phyloP scores from a whole-genome alignment of 1,284 basidiomycete species.

The Grifola frondosa region DNA sequence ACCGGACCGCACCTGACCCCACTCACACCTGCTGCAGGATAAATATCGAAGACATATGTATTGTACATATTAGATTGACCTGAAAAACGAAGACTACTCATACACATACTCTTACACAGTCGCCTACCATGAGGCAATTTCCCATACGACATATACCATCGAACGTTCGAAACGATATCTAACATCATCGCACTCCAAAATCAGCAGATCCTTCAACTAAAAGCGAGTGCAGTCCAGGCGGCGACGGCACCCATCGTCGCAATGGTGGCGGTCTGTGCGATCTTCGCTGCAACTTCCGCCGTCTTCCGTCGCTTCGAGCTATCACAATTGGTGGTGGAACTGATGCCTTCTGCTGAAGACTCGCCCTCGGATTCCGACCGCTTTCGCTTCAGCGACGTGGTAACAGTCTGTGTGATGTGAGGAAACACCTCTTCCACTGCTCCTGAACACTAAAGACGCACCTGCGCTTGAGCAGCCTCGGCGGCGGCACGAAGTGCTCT shows the following conservation, averaged over 20 bases:
- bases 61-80: too few species aligned
- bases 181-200: too few species aligned
- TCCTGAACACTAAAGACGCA: slow-evolving; percentile 6
- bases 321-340: neutral
- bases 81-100: too few species aligned
- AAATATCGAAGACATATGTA: too few species aligned
- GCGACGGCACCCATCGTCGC: slow-evolving; percentile 63
- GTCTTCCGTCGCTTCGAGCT: slow-evolving; percentile 45
- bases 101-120: too few species aligned
- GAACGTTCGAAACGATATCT: too few species aligned
- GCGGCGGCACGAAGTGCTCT: slow-evolving; percentile 31
- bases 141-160: too few species aligned
- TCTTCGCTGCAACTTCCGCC: slow-evolving; percentile 39
- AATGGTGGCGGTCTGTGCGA: slow-evolving; percentile 56
- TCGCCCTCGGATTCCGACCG: slow-evolving; percentile 23
- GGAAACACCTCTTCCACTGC: slow-evolving; percentile 12
- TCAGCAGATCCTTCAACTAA: slow-evolving; percentile 24
- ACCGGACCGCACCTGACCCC: too few species aligned
- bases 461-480: slow-evolving; percentile 27
- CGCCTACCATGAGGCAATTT: too few species aligned
- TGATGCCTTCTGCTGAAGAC: neutral
- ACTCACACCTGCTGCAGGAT: too few species aligned
- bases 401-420: slow-evolving; percentile 24
- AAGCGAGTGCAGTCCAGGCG: slow-evolving; percentile 69
- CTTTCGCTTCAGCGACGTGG: slow-evolving; percentile 35